Base-by-base conservation (phyloP, 352 stramenopile species). In the Globisporangium splendens region DNA sequence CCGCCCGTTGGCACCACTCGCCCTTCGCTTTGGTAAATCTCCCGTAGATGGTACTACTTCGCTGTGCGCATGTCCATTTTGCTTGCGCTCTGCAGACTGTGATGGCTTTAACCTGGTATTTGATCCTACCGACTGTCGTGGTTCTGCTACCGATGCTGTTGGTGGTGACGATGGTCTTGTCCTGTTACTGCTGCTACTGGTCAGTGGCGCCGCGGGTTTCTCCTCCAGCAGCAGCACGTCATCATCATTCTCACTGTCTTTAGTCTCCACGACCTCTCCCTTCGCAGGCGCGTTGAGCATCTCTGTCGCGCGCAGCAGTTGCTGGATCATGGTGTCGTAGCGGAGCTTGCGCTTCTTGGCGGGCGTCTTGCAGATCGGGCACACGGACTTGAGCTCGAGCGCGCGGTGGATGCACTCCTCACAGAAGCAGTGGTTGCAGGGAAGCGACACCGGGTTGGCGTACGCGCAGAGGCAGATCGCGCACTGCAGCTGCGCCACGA, bases 381-480 rank as follows among this genome's bases (percentile, higher is more conserved):
- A 95, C 48, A 79, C 56, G 17, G 77, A 56, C 62, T 91, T 91
- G 62, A 93, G 78, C 62, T 90, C 78, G 14, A 95, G 67, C 43
- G 83, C 80, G 52, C 82, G 82, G 61, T 91, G 74, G 68, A 95
- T 95, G 68, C 86, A 95, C 57, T 91, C 81, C 56, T 92, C 79
- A 54, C 86, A 95, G 65, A 93, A 95, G 65, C 78, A 92, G 70
- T 95, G 86, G 61, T 93, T 91, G 63, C 86, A 95, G 17, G 86
- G 86, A 62, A 95, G 61, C 11, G 86, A 93, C 38, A 80, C 72
- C 24, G 86, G 82, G 33, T 62, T 75, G 8, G 74, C 69, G 65
- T 92, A 91, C 39, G 77, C 69, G 63, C 79, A 91, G 20, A 95
- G 70, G 53, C 86, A 95, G 55, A 95, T 95, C 46, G 84, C 76